These are phyloP conservation scores for Claviceps spartinae DNA, from an alignment of 2,329 filamentous ascomycete genomes.

Conservation along the genomic window DNA sequence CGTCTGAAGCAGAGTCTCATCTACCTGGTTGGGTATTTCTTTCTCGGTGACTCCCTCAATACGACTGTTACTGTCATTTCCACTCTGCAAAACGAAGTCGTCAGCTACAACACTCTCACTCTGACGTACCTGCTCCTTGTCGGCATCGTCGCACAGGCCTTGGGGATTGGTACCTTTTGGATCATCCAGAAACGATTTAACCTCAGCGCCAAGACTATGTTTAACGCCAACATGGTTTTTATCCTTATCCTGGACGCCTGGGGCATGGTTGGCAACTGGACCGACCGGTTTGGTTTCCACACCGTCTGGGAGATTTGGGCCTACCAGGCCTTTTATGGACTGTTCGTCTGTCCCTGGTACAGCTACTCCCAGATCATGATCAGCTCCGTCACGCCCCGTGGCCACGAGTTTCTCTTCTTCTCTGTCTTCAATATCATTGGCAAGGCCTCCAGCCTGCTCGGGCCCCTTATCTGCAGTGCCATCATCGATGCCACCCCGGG, in stretches of 20 bases:
- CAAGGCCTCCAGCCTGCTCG: slow-evolving; percentile 55
- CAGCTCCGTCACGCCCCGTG: slow-evolving; percentile 52
- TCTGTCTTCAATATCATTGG: slow-evolving; percentile 54
- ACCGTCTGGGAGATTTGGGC: slow-evolving; percentile 32
- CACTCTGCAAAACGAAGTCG: slow-evolving; percentile 51
- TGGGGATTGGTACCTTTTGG: slow-evolving; percentile 51
- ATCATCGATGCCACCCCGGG: slow-evolving; percentile 49
- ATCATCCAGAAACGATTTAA: slow-evolving; percentile 43
- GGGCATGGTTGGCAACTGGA: slow-evolving; percentile 35
- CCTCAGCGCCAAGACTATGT: slow-evolving; percentile 54
- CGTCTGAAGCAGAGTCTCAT: slow-evolving; percentile 50
- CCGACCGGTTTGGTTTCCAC: slow-evolving; percentile 29
- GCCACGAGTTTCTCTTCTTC: slow-evolving; percentile 60
- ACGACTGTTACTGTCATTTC: slow-evolving; percentile 56
- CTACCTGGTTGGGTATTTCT: slow-evolving; percentile 54
- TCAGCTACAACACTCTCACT: slow-evolving; percentile 50
- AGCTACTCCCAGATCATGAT: slow-evolving; percentile 61
- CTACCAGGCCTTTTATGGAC: slow-evolving; percentile 43
- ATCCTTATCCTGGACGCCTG: slow-evolving; percentile 45
- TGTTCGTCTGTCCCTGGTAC: slow-evolving; percentile 58
- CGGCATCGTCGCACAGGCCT: slow-evolving; percentile 47
- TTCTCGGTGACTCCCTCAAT: slow-evolving; percentile 56
- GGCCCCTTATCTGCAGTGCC: slow-evolving; percentile 52
- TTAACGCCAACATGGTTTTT: slow-evolving; percentile 46
- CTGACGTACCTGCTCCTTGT: slow-evolving; percentile 54